These are phyloP conservation scores for Magnaporthiopsis poae DNA, from an alignment of 2,329 filamentous ascomycete genomes.

Conservation along the genomic window DNA sequence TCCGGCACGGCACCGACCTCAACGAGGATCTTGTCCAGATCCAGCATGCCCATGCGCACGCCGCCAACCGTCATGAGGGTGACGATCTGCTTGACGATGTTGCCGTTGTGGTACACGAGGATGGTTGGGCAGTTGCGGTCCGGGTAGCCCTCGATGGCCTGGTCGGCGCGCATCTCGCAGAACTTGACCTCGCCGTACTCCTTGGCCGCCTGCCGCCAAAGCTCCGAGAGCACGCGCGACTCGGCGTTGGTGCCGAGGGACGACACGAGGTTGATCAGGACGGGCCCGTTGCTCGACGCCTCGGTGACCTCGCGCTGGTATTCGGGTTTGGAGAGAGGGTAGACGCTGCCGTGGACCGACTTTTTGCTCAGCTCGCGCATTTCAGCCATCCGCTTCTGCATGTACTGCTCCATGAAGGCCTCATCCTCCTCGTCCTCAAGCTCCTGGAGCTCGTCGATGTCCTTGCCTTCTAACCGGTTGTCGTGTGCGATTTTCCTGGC, in stretches of 20 bases:
- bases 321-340: slow-evolving; percentile 87
- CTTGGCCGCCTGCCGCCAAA: slow-evolving; percentile 74
- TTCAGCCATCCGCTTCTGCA: slow-evolving; percentile 78
- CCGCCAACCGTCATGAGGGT: slow-evolving; percentile 74
- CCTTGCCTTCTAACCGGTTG: slow-evolving; percentile 86
- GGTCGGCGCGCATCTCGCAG: slow-evolving; percentile 81
- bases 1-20: slow-evolving; percentile 70
- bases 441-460: slow-evolving; percentile 84
- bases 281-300: slow-evolving; percentile 59
- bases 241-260: slow-evolving; percentile 71
- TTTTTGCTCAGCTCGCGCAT: slow-evolving; percentile 65
- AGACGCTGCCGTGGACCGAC: slow-evolving; percentile 78
- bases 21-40: slow-evolving; percentile 73
- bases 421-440: slow-evolving; percentile 95
- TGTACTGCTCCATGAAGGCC: slow-evolving; percentile 76
- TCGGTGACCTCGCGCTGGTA: slow-evolving; percentile 88
- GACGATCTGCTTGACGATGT: slow-evolving; percentile 87
- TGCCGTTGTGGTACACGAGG: slow-evolving; percentile 80
- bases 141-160: slow-evolving; percentile 94
- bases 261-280: slow-evolving; percentile 74
- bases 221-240: slow-evolving; percentile 69
- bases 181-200: slow-evolving; percentile 96
- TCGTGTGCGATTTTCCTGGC: slow-evolving; percentile 77
- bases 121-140: slow-evolving; percentile 81
- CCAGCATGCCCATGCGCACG: slow-evolving; percentile 56